These are phyloP conservation scores for Penicillium herquei DNA, from an alignment of 495 filamentous ascomycete genomes.

Conservation along the genomic window DNA sequence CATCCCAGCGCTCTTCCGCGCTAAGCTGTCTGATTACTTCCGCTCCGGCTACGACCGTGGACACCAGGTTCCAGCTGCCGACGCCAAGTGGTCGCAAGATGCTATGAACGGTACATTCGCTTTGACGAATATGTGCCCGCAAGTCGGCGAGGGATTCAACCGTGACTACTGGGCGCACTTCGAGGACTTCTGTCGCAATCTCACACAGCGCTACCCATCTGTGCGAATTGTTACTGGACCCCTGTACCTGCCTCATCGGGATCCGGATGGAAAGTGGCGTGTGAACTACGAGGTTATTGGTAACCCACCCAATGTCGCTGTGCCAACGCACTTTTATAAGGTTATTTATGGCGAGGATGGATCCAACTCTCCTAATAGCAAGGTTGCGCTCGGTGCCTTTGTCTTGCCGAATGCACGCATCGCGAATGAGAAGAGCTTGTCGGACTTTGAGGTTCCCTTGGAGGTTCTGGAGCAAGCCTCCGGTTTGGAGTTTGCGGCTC, in stretches of 20 bases:
- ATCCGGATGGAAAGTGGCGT: slow-evolving; percentile 89
- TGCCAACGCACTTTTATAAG: slow-evolving; percentile 99
- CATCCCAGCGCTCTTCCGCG: slow-evolving; percentile 85
- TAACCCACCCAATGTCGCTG: slow-evolving; percentile 87
- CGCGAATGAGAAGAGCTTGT: slow-evolving; percentile 75
- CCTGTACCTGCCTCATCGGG: slow-evolving; percentile 80
- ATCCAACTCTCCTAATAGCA: slow-evolving; percentile 51
- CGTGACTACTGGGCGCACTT: slow-evolving; percentile 99
- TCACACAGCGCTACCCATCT: slow-evolving; percentile 77
- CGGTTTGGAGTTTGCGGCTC: slow-evolving; percentile 84
- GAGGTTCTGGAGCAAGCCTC: slow-evolving; percentile 89
- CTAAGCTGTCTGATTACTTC: slow-evolving; percentile 86
- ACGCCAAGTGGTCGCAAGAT: slow-evolving; percentile 90
- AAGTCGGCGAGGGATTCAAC: slow-evolving; percentile 97
- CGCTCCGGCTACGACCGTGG: slow-evolving; percentile 78
- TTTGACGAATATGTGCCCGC: slow-evolving; percentile 94
- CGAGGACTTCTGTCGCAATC: slow-evolving; percentile 88
- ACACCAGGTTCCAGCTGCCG: slow-evolving; percentile 89
- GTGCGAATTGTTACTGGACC: slow-evolving; percentile 93
- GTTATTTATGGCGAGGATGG: slow-evolving; percentile 94
- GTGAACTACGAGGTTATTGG: slow-evolving; percentile 98
- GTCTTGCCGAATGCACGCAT: slow-evolving; percentile 94
- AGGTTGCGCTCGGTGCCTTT: slow-evolving; percentile 89
- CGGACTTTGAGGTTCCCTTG: slow-evolving; percentile 90
- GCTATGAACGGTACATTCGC: slow-evolving; percentile 94